These are phyloP conservation scores for Steccherinum ochraceum DNA, from an alignment of 768 basidiomycete species.

Conservation along the genomic window DNA sequence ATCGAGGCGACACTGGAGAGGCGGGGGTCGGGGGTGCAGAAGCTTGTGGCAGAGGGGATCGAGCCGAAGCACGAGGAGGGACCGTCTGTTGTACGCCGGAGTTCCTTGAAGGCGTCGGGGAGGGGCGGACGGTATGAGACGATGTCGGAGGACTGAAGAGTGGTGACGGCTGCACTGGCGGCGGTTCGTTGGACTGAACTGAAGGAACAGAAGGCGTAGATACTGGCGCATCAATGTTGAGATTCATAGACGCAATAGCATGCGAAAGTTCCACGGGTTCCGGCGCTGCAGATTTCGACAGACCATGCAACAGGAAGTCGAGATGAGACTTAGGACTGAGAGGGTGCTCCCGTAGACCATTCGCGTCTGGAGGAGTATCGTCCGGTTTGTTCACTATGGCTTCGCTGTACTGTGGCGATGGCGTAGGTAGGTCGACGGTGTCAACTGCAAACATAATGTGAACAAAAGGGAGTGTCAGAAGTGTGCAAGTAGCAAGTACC, in stretches of 20 bases:
- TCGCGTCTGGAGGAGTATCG: neutral
- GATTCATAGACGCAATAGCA: neutral
- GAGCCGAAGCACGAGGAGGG: neutral
- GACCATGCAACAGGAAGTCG: conserved; percentile 56
- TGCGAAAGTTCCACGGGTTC: neutral
- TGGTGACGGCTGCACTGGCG: neutral
- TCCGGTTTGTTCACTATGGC: conserved; percentile 23
- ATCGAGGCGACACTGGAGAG: conserved; percentile 19
- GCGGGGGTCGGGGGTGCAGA: conserved; percentile 6
- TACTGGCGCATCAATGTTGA: neutral
- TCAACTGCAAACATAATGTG: no score
- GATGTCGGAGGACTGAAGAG: neutral
- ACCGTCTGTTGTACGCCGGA: neutral
- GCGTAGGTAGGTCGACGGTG: conserved; percentile 55
- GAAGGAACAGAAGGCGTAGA: no score
- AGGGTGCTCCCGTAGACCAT: conserved; percentile 13
- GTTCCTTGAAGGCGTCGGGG: neutral
- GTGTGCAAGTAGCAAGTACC: neutral
- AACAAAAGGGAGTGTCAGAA: no score
- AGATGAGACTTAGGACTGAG: conserved; percentile 61
- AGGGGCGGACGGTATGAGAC: neutral
- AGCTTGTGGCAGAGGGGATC: conserved; percentile 1
- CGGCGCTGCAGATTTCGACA: conserved; percentile 51
- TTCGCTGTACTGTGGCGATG: conserved; percentile 52
- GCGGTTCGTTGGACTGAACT: no score